Percentiles rank a stretch among this genome's conserved stretches.
Evolutionary conservation across 2,329 filamentous ascomycete species (phyloP).

Genomic region (Colletotrichum liaoningense): DNA sequence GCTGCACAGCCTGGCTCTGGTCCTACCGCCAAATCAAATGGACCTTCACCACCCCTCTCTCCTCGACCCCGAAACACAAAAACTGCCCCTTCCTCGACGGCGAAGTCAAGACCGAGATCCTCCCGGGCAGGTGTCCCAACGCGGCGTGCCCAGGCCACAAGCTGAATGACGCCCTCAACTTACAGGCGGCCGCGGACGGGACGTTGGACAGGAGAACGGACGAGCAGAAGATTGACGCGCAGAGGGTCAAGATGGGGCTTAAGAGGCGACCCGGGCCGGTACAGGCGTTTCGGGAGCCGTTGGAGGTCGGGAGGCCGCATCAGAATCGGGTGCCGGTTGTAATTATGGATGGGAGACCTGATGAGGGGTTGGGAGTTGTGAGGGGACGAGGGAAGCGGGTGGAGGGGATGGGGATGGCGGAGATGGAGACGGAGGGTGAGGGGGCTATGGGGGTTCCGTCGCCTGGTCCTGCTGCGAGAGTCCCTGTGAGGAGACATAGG

Average conservation of each 20-base stretch:
- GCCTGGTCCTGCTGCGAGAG: neutral
- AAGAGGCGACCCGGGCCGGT: constrained; percentile 1
- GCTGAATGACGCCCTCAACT: constrained; percentile 2
- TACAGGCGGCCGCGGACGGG: constrained; percentile 60
- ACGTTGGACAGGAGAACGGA: constrained; percentile 80
- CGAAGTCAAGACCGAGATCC: constrained; percentile 25
- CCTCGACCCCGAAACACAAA: constrained; percentile 21
- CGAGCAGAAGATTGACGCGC: constrained; percentile 88
- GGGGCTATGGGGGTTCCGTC: neutral
- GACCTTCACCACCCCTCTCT: constrained; percentile 24
- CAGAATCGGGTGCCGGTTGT: constrained; percentile 19
- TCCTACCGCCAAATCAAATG: constrained; percentile 20
- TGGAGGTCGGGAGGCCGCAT: constrained; percentile 30
- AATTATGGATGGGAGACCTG: constrained; percentile 4
- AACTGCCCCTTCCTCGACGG: constrained; percentile 27
- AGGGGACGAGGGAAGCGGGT: neutral
- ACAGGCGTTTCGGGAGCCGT: constrained; percentile 16
- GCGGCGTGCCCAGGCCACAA: constrained; percentile 7
- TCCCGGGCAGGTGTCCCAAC: constrained; percentile 32
- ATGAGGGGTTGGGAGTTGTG: neutral
- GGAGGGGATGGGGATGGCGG: neutral
- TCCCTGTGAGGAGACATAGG: constrained; percentile 6
- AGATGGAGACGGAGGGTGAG: neutral
- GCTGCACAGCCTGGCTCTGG: constrained; percentile 24
- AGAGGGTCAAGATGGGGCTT: constrained; percentile 25